Evolutionary conservation across 805 yeast genomes (phyloP).

Genomic region (Kodamaea hsintzibuensis): DNA sequence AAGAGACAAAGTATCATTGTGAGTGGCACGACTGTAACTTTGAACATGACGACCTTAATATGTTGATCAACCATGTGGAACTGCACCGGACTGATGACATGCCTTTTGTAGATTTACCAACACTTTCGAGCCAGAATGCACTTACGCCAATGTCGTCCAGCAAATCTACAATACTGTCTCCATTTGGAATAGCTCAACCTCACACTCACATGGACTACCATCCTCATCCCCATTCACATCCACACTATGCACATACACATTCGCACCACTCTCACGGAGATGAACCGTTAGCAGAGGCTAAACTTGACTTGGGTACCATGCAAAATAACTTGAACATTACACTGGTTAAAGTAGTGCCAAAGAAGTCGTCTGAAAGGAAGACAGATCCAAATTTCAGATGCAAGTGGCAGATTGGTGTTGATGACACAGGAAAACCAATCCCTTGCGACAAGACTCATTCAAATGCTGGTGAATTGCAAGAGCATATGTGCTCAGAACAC

Average conservation of each 20-base stretch:
- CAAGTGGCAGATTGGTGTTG: slow-evolving; percentile 39
- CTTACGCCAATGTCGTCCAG: slow-evolving; percentile 5
- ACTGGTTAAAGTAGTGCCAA: slow-evolving; percentile 34
- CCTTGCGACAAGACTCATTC: slow-evolving; percentile 54
- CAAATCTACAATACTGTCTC: slow-evolving; percentile 5
- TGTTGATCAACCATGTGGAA: slow-evolving; percentile 56
- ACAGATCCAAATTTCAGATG: slow-evolving; percentile 44
- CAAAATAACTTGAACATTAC: slow-evolving; percentile 29
- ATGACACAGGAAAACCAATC: slow-evolving; percentile 28
- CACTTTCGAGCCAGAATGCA: background rate
- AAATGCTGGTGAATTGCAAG: slow-evolving; percentile 61
- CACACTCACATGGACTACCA: slow-evolving; percentile 2
- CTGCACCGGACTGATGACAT: slow-evolving; percentile 24
- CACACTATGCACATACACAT: background rate
- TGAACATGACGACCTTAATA: slow-evolving; percentile 50
- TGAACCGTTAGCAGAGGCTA: background rate
- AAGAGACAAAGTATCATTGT: slow-evolving; percentile 45
- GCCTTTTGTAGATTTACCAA: background rate
- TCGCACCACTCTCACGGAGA: slow-evolving; percentile 11
- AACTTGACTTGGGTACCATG: background rate
- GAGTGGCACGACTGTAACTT: slow-evolving; percentile 77
- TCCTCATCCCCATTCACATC: slow-evolving; percentile 1
- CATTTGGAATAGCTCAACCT: background rate
- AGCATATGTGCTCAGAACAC: slow-evolving; percentile 69
- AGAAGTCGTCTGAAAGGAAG: slow-evolving; percentile 8